These are phyloP conservation scores for Panaeolus cyanescens DNA, from an alignment of 768 basidiomycete genomes.

Conservation along the genomic window DNA sequence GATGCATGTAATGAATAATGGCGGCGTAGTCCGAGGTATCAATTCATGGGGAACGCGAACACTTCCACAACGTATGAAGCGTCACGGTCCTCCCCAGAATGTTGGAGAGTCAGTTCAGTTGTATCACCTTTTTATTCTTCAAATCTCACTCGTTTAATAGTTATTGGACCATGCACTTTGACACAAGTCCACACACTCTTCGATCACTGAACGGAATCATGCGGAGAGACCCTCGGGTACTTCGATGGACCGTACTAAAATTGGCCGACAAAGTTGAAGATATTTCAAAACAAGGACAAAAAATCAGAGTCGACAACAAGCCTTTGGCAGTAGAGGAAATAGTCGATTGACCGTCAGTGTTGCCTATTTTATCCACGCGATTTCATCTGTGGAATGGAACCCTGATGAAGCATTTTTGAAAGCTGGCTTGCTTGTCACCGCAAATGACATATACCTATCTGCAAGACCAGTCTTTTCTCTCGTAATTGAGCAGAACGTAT, in stretches of 20 bases:
- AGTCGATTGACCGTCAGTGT: not conserved
- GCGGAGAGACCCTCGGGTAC: slow-evolving; percentile 78
- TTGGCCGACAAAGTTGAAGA: slow-evolving; percentile 75
- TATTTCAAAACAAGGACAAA: slow-evolving; percentile 54
- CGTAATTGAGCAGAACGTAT: not conserved
- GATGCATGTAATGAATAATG: slow-evolving; percentile 68
- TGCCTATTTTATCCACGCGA: not conserved
- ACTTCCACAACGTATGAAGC: slow-evolving; percentile 74
- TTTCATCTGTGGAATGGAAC: not conserved
- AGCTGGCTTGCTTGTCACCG: not conserved
- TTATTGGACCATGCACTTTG: slow-evolving; percentile 92
- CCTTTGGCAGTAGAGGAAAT: not conserved
- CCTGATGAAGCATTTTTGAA: no score
- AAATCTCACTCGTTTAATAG: slow-evolving; percentile 35
- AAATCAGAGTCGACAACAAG: slow-evolving; percentile 21
- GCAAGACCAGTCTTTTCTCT: not conserved
- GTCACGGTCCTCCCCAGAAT: slow-evolving; percentile 54
- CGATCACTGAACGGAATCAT: slow-evolving; percentile 65
- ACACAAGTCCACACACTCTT: slow-evolving; percentile 76
- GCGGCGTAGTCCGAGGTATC: slow-evolving; percentile 82
- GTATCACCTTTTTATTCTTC: not conserved
- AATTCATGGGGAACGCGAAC: slow-evolving; percentile 73
- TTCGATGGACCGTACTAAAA: slow-evolving; percentile 82
- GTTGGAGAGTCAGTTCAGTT: slow-evolving; percentile 74
- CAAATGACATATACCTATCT: not conserved